Base-by-base conservation (phyloP, 169 alveolate species). In the Eimeria brunetti region DNA sequence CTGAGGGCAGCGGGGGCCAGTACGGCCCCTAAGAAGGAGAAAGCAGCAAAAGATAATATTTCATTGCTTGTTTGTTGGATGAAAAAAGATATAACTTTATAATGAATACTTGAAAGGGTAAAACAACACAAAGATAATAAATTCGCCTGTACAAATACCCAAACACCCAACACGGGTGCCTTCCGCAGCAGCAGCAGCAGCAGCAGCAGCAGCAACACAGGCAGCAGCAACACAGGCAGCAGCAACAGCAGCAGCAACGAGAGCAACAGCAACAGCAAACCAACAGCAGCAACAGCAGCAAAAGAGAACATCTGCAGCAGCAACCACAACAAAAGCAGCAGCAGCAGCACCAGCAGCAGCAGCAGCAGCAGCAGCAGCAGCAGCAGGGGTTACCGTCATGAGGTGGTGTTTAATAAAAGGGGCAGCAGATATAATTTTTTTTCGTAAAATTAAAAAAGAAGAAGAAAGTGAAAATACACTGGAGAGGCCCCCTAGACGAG, bases 381-480 rank as follows among this genome's bases (percentile, higher is more conserved):
- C 84, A 73, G n/a, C 53, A 38, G 56, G 20, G 36, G 46, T 69
- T n/a, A 75, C 85, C 12, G 85, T 75, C 85, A 75, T 75, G 58
- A 75, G 85, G 85, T 75, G 85, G 56, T 75, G 85, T 20, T 75
- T 75, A 38, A 75, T 24, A 75, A 75, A 75, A 12, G 85, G 85
- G 27, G 49, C 27, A 36, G 85, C 56, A 4, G 49, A 22, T 6
- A 75, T 33, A n/a, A 75, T 27, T n/a, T 75, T 75, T 41, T 75
- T 75, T 36, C 56, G 3, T 12, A 75, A 6, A 41, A 75, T 12
- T 4, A 75, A 20, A 41, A 75, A 75, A 36, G 85, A 75, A 16
- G 58, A 27, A 22, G 27, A 27, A n/a, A 75, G 12, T 12, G 85
- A 75, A 3, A 38, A 33, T 12, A 75, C 16, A 36, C 41, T 75